Evolutionary conservation across 106 monocot genomes (phyloP).

Genomic region (Dendrobium huoshanense): DNA sequence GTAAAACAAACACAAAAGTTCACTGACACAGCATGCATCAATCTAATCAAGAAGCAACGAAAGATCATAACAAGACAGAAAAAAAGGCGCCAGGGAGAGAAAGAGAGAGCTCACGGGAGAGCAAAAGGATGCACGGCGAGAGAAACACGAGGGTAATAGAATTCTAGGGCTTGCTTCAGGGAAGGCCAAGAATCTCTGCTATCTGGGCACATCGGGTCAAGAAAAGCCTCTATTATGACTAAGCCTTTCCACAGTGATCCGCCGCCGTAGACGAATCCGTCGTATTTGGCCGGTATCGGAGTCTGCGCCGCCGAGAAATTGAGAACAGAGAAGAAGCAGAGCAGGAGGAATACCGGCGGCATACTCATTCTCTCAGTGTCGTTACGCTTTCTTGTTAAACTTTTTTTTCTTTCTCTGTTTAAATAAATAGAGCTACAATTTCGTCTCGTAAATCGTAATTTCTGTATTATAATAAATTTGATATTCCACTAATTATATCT

Average conservation of each 20-base stretch:
- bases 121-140: conserved; percentile 77
- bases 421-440: not conserved
- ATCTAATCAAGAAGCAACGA: too few relatives aligned
- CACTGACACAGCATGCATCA: too few relatives aligned
- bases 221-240: conserved; percentile 76
- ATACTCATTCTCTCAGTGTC: too few relatives aligned
- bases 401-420: not conserved
- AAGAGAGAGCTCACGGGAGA: conserved; percentile 52
- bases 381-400: not conserved
- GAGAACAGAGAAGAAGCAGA: not conserved
- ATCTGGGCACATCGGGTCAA: conserved; percentile 85
- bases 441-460: too few relatives aligned
- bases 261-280: conserved; percentile 13
- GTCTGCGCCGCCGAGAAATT: conserved; percentile 10
- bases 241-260: conserved; percentile 23
- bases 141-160: conserved; percentile 40
- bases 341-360: not conserved
- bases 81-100: not conserved
- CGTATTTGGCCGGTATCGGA: conserved; percentile 36
- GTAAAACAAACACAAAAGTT: not conserved
- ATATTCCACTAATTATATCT: too few relatives aligned
- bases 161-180: conserved; percentile 37
- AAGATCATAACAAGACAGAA: not conserved
- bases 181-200: conserved; percentile 81
- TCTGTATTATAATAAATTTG: too few relatives aligned